phyloP scores from a whole-genome alignment of 345 rosid genomes.

The Euphorbia tirucalli region DNA sequence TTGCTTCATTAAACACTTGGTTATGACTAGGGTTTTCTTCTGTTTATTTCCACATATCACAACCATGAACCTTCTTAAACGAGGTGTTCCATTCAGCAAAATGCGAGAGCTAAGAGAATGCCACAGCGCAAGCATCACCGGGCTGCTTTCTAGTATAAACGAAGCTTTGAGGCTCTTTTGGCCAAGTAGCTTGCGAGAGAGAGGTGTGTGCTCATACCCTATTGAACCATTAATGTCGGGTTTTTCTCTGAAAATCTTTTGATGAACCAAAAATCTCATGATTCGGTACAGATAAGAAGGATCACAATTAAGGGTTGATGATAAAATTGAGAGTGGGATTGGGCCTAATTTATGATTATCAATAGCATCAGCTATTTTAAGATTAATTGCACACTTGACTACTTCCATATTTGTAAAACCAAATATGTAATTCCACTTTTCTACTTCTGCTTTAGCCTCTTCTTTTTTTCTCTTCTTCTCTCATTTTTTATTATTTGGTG shows the following conservation, averaged over 20 bases:
- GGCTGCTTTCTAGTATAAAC: slow-evolving; percentile 43
- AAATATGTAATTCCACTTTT: slow-evolving; percentile 52
- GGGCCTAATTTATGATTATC: slow-evolving; percentile 44
- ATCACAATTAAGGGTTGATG: slow-evolving; percentile 46
- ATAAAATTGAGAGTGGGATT: slow-evolving; percentile 47
- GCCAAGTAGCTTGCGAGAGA: slow-evolving; percentile 52
- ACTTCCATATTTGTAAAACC: slow-evolving; percentile 56
- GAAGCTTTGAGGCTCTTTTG: slow-evolving; percentile 42
- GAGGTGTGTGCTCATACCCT: slow-evolving; percentile 48
- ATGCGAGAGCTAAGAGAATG: slow-evolving; percentile 42
- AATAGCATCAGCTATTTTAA: slow-evolving; percentile 63
- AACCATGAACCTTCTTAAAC: slow-evolving; percentile 47
- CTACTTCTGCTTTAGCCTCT: slow-evolving; percentile 44
- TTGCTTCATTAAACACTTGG: slow-evolving; percentile 50
- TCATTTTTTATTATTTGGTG: background rate
- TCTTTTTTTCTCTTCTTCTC: slow-evolving; percentile 3
- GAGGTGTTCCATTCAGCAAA: slow-evolving; percentile 19
- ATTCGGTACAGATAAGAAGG: slow-evolving; percentile 51
- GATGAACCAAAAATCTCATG: slow-evolving; percentile 61
- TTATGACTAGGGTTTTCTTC: slow-evolving; percentile 36
- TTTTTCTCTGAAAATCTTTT: slow-evolving; percentile 40
- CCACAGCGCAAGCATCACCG: slow-evolving; percentile 61
- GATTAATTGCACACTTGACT: slow-evolving; percentile 75
- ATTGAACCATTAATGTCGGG: slow-evolving; percentile 20
- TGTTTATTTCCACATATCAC: slow-evolving; percentile 45